Evolutionary conservation across 2,329 filamentous ascomycete species (phyloP).

Genomic region (Fusarium succisae): DNA sequence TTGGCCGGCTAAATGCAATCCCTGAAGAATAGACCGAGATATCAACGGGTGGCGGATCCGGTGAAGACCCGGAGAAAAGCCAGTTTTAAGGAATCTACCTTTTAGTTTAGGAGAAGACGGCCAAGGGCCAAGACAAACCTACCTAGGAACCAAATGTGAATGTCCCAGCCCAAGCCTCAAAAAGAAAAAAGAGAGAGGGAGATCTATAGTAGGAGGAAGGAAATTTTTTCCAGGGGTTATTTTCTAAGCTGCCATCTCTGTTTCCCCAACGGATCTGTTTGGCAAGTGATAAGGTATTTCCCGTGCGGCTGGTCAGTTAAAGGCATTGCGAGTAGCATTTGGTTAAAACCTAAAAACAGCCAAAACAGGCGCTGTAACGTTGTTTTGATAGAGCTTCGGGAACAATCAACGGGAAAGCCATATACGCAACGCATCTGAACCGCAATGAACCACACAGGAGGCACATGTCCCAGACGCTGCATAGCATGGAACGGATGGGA

Average conservation of each 20-base stretch:
- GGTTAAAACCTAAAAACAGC: background rate
- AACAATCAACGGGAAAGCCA: slow-evolving; percentile 16
- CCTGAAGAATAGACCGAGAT: slow-evolving; percentile 37
- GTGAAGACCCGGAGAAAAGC: slow-evolving; percentile 29
- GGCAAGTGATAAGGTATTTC: slow-evolving; percentile 3
- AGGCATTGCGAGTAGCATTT: background rate
- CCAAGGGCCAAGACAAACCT: slow-evolving; percentile 16
- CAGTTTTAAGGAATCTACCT: background rate
- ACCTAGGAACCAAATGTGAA: slow-evolving; percentile 14
- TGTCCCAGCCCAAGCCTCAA: slow-evolving; percentile 30
- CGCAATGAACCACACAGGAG: background rate
- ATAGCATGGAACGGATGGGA: slow-evolving; percentile 17
- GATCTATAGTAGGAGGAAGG: background rate
- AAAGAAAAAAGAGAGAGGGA: background rate
- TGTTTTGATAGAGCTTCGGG: slow-evolving; percentile 10
- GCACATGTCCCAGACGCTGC: slow-evolving; percentile 10
- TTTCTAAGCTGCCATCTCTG: background rate
- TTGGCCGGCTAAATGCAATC: slow-evolving; percentile 38
- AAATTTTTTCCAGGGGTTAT: slow-evolving; percentile 6
- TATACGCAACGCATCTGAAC: slow-evolving; percentile 5
- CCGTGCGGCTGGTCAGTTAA: slow-evolving; percentile 6
- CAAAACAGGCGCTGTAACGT: slow-evolving; percentile 20
- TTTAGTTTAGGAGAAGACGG: no score
- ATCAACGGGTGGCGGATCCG: slow-evolving; percentile 39
- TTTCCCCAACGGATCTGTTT: background rate